Evolutionary conservation across 805 yeast genomes (phyloP).

Genomic region (baker's yeast (Saccharomyces cerevisiae)): DNA sequence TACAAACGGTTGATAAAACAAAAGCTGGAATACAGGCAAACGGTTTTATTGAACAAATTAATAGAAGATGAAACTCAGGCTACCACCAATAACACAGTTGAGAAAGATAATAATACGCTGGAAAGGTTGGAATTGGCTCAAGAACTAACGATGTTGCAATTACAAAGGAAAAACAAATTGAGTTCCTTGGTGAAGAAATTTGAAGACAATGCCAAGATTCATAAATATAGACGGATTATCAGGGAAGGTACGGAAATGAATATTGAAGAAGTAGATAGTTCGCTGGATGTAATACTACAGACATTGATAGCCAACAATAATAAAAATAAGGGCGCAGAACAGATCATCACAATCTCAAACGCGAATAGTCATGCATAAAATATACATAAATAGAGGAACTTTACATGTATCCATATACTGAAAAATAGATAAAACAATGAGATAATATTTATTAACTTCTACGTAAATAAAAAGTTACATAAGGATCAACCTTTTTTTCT

Average conservation of each 20-base stretch:
- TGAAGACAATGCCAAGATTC: constrained; percentile 45
- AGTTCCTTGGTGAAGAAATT: constrained; percentile 28
- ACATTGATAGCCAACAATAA: constrained; percentile 10
- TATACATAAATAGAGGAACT: too few species aligned
- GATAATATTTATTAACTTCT: constrained; percentile 1
- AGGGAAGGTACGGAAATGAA: constrained; percentile 62
- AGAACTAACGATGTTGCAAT: constrained; percentile 37
- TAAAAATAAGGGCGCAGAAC: neutral
- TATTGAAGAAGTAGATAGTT: constrained; percentile 57
- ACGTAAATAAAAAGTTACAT: constrained; percentile 3
- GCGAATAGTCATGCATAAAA: neutral
- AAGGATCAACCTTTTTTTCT: constrained; percentile 8
- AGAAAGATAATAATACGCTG: constrained; percentile 8
- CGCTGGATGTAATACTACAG: constrained; percentile 50
- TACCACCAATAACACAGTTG: constrained; percentile 8
- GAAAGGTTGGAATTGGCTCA: constrained; percentile 19
- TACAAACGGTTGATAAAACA: constrained; percentile 4
- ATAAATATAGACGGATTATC: constrained; percentile 59
- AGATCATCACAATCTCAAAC: neutral
- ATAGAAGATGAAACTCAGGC: constrained; percentile 2
- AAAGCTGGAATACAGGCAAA: constrained; percentile 28
- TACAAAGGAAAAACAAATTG: constrained; percentile 33
- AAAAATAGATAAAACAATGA: neutral
- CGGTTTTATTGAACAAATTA: constrained; percentile 9
- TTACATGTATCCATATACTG: neutral